These are phyloP conservation scores for Lenzites betulinus DNA, from an alignment of 768 basidiomycete species.

Conservation along the genomic window DNA sequence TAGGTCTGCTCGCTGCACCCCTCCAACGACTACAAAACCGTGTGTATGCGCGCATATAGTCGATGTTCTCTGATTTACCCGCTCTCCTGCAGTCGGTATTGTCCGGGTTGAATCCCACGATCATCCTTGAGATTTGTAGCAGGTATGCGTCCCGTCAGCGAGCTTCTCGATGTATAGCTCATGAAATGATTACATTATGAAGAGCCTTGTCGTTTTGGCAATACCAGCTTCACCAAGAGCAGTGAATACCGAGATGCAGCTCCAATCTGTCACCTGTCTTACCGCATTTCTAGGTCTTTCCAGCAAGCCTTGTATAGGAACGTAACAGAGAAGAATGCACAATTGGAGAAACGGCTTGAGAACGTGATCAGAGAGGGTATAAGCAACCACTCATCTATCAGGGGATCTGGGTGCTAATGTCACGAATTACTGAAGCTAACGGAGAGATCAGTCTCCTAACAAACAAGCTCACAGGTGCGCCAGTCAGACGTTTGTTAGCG, in stretches of 20 bases:
- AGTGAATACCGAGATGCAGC: conserved; percentile 41
- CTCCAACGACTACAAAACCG: conserved; percentile 90
- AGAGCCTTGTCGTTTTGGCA: conserved; percentile 89
- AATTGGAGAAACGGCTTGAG: conserved; percentile 82
- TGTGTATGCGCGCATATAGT: conserved; percentile 46
- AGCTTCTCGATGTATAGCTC: background rate
- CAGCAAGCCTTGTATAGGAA: conserved; percentile 83
- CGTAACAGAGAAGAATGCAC: conserved; percentile 79
- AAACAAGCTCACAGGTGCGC: conserved; percentile 63
- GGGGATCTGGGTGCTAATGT: background rate
- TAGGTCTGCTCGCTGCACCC: conserved; percentile 84
- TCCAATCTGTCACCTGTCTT: background rate
- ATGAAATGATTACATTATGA: background rate
- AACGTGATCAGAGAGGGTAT: conserved; percentile 84
- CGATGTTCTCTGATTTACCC: conserved; percentile 4
- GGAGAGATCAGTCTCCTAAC: conserved; percentile 71
- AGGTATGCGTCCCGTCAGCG: conserved; percentile 43
- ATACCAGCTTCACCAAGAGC: conserved; percentile 87
- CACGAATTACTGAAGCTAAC: conserved; percentile 53
- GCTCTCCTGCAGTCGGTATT: conserved; percentile 65
- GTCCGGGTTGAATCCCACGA: conserved; percentile 75
- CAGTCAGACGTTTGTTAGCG: conserved; percentile 1
- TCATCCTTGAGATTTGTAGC: conserved; percentile 79
- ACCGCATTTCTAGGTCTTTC: conserved; percentile 55
- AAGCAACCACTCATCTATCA: background rate